Evolutionary conservation across 495 filamentous ascomycete species (phyloP).

Genomic region (Friedmanniomyces endolithicus): DNA sequence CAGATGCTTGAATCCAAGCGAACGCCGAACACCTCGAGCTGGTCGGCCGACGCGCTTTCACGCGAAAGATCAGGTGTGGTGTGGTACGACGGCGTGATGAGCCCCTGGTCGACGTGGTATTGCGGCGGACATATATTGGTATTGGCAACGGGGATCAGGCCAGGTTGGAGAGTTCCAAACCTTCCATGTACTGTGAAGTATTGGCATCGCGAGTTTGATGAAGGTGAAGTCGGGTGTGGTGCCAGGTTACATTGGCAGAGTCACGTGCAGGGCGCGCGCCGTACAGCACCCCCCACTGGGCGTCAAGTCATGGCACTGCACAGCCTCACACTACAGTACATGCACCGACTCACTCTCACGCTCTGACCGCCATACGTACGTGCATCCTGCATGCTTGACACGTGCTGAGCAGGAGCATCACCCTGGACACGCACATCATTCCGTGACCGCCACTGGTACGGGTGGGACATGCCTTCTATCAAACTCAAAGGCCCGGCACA

Average conservation of each 20-base stretch:
- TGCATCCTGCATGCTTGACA: background rate
- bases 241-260: too few relatives aligned
- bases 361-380: background rate
- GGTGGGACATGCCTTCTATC: background rate
- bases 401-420: background rate
- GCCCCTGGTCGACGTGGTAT: background rate
- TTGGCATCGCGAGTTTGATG: too few relatives aligned
- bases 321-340: background rate
- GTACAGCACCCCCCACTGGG: too few relatives aligned
- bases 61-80: background rate
- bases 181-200: too few relatives aligned
- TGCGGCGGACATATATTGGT: too few relatives aligned
- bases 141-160: too few relatives aligned
- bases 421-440: background rate
- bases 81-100: background rate
- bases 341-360: background rate
- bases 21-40: background rate
- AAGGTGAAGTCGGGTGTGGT: too few relatives aligned
- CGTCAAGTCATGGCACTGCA: background rate
- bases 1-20: background rate
- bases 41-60: background rate
- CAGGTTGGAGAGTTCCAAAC: too few relatives aligned
- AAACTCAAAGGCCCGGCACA: background rate
- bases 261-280: too few relatives aligned
- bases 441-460: background rate